A percentile compares a stretch with the other conserved stretches of the same genome.
Evolutionary conservation across 345 rosid species (phyloP).

Genomic region (Eutrema yunnanense): DNA sequence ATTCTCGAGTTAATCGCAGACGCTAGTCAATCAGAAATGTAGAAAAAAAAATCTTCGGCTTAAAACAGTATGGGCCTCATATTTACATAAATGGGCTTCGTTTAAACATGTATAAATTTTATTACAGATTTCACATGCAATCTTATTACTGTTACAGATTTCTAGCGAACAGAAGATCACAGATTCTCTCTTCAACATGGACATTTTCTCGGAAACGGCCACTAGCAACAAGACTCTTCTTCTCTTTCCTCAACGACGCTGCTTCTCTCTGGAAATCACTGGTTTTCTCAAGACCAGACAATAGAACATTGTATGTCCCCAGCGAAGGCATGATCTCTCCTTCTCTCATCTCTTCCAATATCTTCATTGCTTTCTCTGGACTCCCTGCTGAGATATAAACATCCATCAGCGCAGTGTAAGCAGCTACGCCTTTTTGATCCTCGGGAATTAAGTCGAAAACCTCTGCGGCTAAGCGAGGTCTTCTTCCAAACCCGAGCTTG

Average conservation of each 20-base stretch:
- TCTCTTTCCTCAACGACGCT: conserved; percentile 53
- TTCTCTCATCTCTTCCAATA: conserved; percentile 48
- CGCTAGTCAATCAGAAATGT: neutral
- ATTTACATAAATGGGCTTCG: neutral
- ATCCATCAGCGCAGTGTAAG: conserved; percentile 63
- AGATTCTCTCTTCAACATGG: conserved; percentile 45
- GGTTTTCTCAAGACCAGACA: conserved; percentile 61
- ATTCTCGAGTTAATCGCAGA: neutral
- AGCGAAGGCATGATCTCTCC: conserved; percentile 48
- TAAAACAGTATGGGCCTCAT: neutral
- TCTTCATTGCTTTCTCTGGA: conserved; percentile 61
- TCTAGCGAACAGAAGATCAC: conserved; percentile 43
- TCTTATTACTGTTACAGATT: neutral
- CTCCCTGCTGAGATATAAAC: conserved; percentile 71
- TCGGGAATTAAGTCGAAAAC: conserved; percentile 56
- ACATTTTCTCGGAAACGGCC: conserved; percentile 29
- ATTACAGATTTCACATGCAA: neutral
- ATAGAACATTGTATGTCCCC: conserved; percentile 61
- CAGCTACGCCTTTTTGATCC: conserved; percentile 54
- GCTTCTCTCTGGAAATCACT: conserved; percentile 43
- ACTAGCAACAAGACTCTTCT: conserved; percentile 38
- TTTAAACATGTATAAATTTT: neutral
- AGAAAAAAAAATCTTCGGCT: neutral
- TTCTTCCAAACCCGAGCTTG: conserved; percentile 67
- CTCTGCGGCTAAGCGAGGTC: conserved; percentile 57